A percentile compares a stretch with the other conserved stretches of the same genome.
phyloP scores from a whole-genome alignment of 441 rosid genomes.

The Dalechampia spathulata region DNA sequence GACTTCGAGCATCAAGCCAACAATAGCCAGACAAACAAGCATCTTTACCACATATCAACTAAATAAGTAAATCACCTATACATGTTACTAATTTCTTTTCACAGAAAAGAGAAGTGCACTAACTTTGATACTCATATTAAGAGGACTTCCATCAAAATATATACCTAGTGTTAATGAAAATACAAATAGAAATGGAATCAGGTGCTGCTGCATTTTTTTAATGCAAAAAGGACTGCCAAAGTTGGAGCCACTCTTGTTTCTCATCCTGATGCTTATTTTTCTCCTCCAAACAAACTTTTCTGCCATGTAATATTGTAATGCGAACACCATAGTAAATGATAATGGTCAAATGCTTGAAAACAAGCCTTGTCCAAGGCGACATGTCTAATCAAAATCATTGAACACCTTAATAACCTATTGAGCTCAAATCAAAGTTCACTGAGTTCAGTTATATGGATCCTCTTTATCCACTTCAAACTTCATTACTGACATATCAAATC shows the following conservation, averaged over 20 bases:
- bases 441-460: too few species aligned
- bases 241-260: background rate
- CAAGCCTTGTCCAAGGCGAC: too few species aligned
- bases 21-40: too few species aligned
- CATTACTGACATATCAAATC: background rate
- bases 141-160: background rate
- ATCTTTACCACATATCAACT: background rate
- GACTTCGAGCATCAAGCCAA: background rate
- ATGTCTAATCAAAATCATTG: too few species aligned
- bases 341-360: background rate
- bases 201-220: too few species aligned
- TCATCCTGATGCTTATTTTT: background rate
- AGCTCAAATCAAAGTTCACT: too few species aligned
- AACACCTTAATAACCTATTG: too few species aligned
- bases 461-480: too few species aligned
- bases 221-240: background rate
- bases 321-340: background rate
- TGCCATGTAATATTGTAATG: background rate
- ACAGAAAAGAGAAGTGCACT: background rate
- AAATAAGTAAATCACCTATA: too few species aligned
- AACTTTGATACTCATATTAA: background rate
- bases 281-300: background rate
- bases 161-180: background rate
- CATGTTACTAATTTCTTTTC: background rate
- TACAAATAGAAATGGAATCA: background rate